phyloP scores from a whole-genome alignment of 2,329 filamentous ascomycete genomes.

The Dactylonectria estremocensis region DNA sequence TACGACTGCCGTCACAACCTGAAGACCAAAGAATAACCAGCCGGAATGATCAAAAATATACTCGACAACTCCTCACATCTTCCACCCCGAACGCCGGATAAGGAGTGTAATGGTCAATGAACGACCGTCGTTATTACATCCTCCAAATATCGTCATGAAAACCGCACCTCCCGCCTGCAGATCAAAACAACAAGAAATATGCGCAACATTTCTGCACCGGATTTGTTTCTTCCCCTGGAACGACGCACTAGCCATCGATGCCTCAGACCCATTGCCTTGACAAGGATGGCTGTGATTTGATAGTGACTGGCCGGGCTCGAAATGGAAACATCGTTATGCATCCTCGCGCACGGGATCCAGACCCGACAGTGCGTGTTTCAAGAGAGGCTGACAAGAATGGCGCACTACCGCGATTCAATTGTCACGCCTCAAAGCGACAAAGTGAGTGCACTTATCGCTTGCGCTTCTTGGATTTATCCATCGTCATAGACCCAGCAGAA shows the following conservation, averaged over 20 bases:
- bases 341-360: constrained; percentile 23
- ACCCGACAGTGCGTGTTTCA: constrained; percentile 33
- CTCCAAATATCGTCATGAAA: constrained; percentile 51
- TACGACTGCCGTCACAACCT: constrained; percentile 15
- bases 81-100: constrained; percentile 53
- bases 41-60: constrained; percentile 39
- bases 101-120: constrained; percentile 56
- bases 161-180: constrained; percentile 41
- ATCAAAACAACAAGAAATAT: constrained; percentile 38
- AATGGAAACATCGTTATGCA: constrained; percentile 25
- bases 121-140: constrained; percentile 58
- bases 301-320: constrained; percentile 30
- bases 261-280: constrained; percentile 24
- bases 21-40: constrained; percentile 33
- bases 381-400: constrained; percentile 19
- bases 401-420: neutral
- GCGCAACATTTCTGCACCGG: constrained; percentile 23
- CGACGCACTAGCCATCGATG: constrained; percentile 33
- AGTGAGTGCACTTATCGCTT: constrained; percentile 64
- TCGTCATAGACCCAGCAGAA: constrained; percentile 52
- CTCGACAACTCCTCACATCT: constrained; percentile 49
- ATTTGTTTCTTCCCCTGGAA: constrained; percentile 24
- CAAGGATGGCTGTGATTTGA: constrained; percentile 27
- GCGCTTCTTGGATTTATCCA: constrained; percentile 74
- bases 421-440: constrained; percentile 2